A percentile compares a stretch with the other conserved stretches of the same genome.
phyloP scores from a whole-genome alignment of 2,329 filamentous ascomycete genomes.

The Fusarium redolens region DNA sequence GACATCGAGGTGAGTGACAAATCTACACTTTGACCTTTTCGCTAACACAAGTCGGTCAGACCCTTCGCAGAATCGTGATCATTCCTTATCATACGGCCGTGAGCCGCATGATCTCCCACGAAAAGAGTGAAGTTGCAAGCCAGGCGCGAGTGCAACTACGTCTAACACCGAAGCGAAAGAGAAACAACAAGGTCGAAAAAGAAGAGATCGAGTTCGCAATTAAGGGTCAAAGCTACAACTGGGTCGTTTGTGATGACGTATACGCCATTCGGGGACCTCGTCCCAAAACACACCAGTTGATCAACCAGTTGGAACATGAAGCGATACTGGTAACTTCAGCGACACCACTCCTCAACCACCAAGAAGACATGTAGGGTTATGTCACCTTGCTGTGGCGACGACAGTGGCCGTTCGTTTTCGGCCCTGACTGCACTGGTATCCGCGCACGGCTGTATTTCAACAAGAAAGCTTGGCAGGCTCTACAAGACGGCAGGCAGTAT shows the following conservation, averaged over 20 bases:
- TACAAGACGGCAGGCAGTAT: rapidly evolving
- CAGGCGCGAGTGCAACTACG: too few relatives aligned
- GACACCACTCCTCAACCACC: rapidly evolving
- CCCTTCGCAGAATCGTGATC: not conserved
- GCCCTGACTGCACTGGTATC: too few relatives aligned
- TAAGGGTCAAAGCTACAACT: rapidly evolving
- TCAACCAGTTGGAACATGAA: rapidly evolving
- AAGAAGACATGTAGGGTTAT: rapidly evolving
- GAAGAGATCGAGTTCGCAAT: not conserved
- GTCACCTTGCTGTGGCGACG: rapidly evolving
- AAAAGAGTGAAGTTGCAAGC: too few relatives aligned
- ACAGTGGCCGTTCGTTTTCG: not conserved
- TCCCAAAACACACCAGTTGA: rapidly evolving
- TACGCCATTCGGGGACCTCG: rapidly evolving
- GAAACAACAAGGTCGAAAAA: not conserved
- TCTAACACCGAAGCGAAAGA: too few relatives aligned
- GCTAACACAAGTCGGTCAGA: rapidly evolving
- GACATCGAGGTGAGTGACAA: not conserved
- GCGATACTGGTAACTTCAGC: rapidly evolving
- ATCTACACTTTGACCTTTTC: rapidly evolving
- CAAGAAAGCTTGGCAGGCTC: rapidly evolving
- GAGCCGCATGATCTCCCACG: not conserved
- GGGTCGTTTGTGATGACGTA: rapidly evolving
- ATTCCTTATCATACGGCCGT: rapidly evolving
- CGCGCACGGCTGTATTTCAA: too few relatives aligned